Conservation (phyloP, 371 early-diverging fungal genomes). For the Batrachochytrium dendrobatidis region DNA sequence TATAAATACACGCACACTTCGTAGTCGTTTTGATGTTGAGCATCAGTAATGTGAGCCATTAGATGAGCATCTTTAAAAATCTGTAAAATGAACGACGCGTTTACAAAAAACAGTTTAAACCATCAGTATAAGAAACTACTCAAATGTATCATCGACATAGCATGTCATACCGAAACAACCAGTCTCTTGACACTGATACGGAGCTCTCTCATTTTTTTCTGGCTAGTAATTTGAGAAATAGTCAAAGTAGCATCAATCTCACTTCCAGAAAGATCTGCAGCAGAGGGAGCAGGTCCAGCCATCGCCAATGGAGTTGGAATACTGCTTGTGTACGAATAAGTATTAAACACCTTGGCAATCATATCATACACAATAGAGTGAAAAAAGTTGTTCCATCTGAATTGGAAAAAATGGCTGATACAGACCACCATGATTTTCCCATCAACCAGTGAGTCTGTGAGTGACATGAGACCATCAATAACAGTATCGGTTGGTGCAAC, state of each 20-base stretch:
- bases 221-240: background rate
- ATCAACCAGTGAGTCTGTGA: background rate
- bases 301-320: background rate
- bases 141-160: too few relatives aligned
- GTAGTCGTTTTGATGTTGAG: constrained; percentile 63
- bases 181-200: constrained; percentile 43
- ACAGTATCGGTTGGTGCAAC: background rate
- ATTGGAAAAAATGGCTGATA: constrained; percentile 76
- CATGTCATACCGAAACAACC: constrained; percentile 60
- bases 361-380: constrained; percentile 94
- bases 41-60: constrained; percentile 66
- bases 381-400: constrained; percentile 90
- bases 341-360: constrained; percentile 88
- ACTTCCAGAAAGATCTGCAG: constrained; percentile 1
- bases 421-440: background rate
- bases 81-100: constrained; percentile 14
- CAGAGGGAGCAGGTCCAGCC: background rate
- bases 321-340: constrained; percentile 49
- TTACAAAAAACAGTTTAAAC: constrained; percentile 7
- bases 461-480: background rate
- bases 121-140: constrained; percentile 10
- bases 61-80: constrained; percentile 76
- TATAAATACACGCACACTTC: constrained; percentile 37
- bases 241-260: too few relatives aligned
- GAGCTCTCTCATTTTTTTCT: constrained; percentile 29